Evolutionary conservation across 2,329 filamentous ascomycete genomes (phyloP).

Genomic region (Colletotrichum sp.): DNA sequence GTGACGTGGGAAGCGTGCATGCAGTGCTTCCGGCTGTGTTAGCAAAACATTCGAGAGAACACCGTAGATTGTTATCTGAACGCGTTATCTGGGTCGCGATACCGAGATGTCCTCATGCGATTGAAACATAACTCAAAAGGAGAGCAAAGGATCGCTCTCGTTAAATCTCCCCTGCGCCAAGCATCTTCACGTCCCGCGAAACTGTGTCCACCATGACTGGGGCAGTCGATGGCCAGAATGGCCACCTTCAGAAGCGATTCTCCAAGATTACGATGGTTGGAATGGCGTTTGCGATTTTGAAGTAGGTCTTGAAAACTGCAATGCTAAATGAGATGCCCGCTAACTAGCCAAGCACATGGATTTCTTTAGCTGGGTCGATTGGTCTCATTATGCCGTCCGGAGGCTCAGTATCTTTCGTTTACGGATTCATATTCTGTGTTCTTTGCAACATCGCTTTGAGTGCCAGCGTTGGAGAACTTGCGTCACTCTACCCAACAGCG

Average conservation of each 20-base stretch:
- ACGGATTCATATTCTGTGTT: constrained; percentile 51
- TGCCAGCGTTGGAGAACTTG: constrained; percentile 46
- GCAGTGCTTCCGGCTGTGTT: neutral
- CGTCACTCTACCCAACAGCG: constrained; percentile 49
- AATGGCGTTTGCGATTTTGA: constrained; percentile 47
- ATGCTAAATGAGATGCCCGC: neutral
- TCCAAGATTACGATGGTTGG: constrained; percentile 47
- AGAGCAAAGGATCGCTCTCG: neutral
- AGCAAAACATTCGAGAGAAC: neutral
- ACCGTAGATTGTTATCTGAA: neutral
- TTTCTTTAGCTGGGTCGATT: constrained; percentile 45
- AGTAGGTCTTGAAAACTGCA: constrained; percentile 28
- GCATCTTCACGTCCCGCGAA: neutral
- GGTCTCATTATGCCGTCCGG: constrained; percentile 46
- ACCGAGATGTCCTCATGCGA: neutral
- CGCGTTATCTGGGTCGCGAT: neutral
- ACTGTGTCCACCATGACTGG: neutral
- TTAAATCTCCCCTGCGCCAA: neutral
- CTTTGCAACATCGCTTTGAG: constrained; percentile 47
- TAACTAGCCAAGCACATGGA: constrained; percentile 35
- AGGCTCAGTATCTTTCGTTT: constrained; percentile 45
- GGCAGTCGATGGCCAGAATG: constrained; percentile 15
- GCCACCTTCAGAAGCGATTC: constrained; percentile 39
- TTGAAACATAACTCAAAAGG: neutral
- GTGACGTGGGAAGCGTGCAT: neutral